Evolutionary conservation across 2,329 filamentous ascomycete genomes (phyloP).

Genomic region (Talaromyces rugulosus): DNA sequence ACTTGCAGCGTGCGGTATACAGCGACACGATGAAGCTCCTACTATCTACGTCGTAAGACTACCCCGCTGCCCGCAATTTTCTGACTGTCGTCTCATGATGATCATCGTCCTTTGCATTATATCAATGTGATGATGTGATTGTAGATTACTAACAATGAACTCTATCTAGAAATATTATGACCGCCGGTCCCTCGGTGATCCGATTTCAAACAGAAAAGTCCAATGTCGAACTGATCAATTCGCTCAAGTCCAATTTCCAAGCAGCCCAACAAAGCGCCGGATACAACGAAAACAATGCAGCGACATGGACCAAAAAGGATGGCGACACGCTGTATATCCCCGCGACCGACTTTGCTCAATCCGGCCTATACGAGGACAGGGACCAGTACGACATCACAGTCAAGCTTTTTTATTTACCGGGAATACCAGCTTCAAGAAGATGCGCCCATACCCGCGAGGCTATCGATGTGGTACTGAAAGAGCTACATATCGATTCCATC

Average conservation of each 20-base stretch:
- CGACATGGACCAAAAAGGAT: constrained; percentile 64
- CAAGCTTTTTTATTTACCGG: constrained; percentile 88
- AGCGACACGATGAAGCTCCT: constrained; percentile 64
- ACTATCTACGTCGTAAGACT: constrained; percentile 72
- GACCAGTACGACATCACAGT: constrained; percentile 89
- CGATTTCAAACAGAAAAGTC: constrained; percentile 77
- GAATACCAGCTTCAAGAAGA: constrained; percentile 60
- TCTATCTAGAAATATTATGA: constrained; percentile 70
- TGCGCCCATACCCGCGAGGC: constrained; percentile 71
- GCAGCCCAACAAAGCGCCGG: constrained; percentile 62
- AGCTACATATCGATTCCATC: constrained; percentile 69
- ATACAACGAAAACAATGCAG: constrained; percentile 23
- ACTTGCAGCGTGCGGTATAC: background rate
- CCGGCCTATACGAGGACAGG: constrained; percentile 73
- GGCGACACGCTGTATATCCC: constrained; percentile 68
- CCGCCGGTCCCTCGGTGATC: constrained; percentile 76
- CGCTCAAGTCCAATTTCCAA: constrained; percentile 77
- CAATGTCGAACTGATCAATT: constrained; percentile 87
- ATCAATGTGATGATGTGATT: background rate
- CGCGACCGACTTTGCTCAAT: constrained; percentile 66
- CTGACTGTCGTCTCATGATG: background rate
- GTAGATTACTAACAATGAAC: background rate
- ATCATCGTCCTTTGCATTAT: background rate
- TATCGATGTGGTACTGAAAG: constrained; percentile 71
- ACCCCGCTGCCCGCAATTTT: background rate